Conservation (phyloP, 2,329 filamentous ascomycete species). For the Hymenoscyphus infarciens region DNA sequence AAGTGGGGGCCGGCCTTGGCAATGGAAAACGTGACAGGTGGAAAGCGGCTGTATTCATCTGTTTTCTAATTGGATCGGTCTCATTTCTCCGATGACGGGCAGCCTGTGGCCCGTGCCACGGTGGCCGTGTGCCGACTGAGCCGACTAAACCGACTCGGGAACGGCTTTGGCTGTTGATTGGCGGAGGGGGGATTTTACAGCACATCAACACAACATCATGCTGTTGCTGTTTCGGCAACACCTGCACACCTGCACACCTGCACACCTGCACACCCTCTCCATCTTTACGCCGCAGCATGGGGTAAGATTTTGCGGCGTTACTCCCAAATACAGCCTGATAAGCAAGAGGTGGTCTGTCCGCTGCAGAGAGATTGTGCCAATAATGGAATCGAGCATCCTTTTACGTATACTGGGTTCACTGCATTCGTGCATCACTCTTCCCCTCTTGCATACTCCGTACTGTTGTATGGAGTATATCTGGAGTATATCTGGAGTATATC, state of each 20-base stretch:
- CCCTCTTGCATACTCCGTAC: not conserved
- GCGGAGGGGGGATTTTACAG: not conserved
- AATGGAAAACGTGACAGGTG: no score
- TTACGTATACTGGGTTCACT: not conserved
- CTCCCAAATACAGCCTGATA: not conserved
- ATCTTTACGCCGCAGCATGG: not conserved
- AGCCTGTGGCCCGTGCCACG: not conserved
- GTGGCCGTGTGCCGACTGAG: no score
- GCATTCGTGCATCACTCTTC: not conserved
- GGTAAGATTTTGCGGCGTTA: not conserved
- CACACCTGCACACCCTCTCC: not conserved
- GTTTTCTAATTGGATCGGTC: no score
- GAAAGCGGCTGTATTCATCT: no score
- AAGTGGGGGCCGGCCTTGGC: no score
- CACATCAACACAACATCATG: conserved; percentile 2
- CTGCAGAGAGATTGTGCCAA: not conserved
- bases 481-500: not conserved
- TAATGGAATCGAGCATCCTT: not conserved
- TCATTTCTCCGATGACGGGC: not conserved
- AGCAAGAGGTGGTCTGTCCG: not conserved
- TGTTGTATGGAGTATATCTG: not conserved
- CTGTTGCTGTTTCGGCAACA: no score
- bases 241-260: not conserved
- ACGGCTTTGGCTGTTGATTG: not conserved
- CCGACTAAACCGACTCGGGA: not conserved